These are phyloP conservation scores for Penicillium maclennaniae DNA, from an alignment of 495 filamentous ascomycete species.

Conservation along the genomic window DNA sequence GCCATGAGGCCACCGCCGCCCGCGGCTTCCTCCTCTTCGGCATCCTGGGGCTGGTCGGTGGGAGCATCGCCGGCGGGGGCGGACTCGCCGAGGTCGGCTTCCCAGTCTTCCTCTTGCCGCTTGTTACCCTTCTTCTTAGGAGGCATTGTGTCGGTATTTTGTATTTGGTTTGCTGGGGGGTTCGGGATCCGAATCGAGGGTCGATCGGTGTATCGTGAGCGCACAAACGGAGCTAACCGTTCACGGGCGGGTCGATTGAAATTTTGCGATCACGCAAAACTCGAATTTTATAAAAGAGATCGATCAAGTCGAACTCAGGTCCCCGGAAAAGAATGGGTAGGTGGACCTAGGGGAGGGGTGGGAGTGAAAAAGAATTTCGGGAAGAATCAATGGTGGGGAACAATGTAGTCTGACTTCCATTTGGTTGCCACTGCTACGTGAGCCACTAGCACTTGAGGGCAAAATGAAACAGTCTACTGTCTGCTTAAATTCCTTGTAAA, in stretches of 20 bases:
- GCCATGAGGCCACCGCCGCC: constrained; percentile 75
- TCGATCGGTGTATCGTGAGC: constrained; percentile 20
- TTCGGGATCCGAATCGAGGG: constrained; percentile 14
- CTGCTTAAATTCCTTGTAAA: not conserved
- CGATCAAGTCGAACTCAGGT: constrained; percentile 13
- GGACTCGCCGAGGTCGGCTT: constrained; percentile 85
- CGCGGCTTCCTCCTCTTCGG: constrained; percentile 36
- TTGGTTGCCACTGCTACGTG: constrained; percentile 13
- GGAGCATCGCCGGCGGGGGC: constrained; percentile 50
- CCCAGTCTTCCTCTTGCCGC: constrained; percentile 90
- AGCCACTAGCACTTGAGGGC: too few relatives aligned
- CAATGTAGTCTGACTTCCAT: constrained; percentile 21
- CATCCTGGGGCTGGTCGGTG: constrained; percentile 41
- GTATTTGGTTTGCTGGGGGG: constrained; percentile 5
- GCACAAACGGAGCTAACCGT: constrained; percentile 36
- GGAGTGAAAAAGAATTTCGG: constrained; percentile 28
- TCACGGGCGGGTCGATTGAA: constrained; percentile 12
- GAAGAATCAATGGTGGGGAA: constrained; percentile 31
- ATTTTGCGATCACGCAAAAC: constrained; percentile 11
- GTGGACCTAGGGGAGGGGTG: constrained; percentile 18
- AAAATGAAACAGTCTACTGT: too few relatives aligned
- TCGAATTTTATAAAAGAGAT: constrained; percentile 11
- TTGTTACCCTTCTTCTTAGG: constrained; percentile 94
- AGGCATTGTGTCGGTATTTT: constrained; percentile 54
- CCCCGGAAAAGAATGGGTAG: constrained; percentile 20